phyloP scores from a whole-genome alignment of 306 rosid species.

The Lathyrus aphaca region DNA sequence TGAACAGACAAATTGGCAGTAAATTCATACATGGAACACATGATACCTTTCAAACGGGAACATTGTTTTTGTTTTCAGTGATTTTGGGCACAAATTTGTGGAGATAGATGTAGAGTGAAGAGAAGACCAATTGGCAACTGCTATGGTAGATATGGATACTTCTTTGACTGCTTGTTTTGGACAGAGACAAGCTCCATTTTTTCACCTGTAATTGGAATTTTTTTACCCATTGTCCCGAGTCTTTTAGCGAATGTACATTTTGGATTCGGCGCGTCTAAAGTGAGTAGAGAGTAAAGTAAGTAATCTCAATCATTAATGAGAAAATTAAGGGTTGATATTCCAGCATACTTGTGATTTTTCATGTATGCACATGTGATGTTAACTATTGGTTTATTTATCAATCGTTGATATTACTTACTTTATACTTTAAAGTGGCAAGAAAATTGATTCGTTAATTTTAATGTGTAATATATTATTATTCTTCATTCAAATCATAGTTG shows the following conservation, averaged over 20 bases:
- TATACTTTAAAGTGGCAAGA: conserved; percentile 12
- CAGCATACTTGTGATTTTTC: conserved; percentile 5
- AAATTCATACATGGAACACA: conserved; percentile 34
- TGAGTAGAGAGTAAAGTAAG: conserved; percentile 19
- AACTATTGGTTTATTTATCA: conserved; percentile 13
- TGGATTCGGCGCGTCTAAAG: neutral
- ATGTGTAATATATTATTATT: conserved; percentile 2
- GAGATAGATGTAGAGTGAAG: conserved; percentile 35
- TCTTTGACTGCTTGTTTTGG: conserved; percentile 56
- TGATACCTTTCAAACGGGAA: conserved; percentile 25
- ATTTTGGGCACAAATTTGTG: conserved; percentile 37
- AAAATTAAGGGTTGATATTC: conserved; percentile 11
- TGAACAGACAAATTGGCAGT: conserved; percentile 40
- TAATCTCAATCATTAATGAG: conserved; percentile 11
- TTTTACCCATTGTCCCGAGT: conserved; percentile 32
- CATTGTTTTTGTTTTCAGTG: conserved; percentile 39
- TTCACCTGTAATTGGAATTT: conserved; percentile 59
- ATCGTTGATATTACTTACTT: conserved; percentile 22
- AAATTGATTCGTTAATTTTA: conserved; percentile 1
- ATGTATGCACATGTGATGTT: conserved; percentile 2
- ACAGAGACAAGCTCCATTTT: conserved; percentile 59
- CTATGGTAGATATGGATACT: conserved; percentile 55
- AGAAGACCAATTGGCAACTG: conserved; percentile 50
- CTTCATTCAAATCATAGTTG: conserved; percentile 14
- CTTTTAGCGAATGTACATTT: conserved; percentile 61